Base-by-base conservation (phyloP, 768 basidiomycete genomes). In the Pleurotus tuoliensis region DNA sequence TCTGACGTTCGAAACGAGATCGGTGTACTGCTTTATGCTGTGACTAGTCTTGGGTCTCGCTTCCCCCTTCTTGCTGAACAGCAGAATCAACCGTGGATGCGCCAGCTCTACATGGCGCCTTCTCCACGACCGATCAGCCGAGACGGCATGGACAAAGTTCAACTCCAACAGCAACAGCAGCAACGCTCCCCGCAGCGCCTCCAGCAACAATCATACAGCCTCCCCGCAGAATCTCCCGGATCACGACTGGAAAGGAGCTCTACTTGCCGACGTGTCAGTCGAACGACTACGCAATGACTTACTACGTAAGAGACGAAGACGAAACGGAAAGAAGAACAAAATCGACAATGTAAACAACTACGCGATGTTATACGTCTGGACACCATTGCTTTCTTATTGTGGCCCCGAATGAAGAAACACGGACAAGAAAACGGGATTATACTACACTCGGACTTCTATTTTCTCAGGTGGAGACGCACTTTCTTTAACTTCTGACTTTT, bases 1-100 rank as follows among this genome's bases (percentile, higher is more conserved):
- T 70, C 77, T 55, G 86, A 88, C 58, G 69, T 85, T 53, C 82
- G 83, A 59, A 80, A 73, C 62, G 86, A 89, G 58, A 79, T 88
- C 41, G 76, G 74, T 34, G 75, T 81, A 15, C 67, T 90, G 50
- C 72, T 87, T 25, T 86, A 80, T 61, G 85, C 83, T 58, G 81
- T 90, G 80, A 83, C 75, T 57, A 80, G 73, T 56, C 79, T 90
- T 45, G 77, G 79, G 58, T 67, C 80, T 9, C 76, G 76, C 47
- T 88, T 84, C 66, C 88, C 88, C 30, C 71, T 90, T 58, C 72
- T 86, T 56, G 72, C 76, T 73, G 24, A 15, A 20, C 51, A 53
- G 24, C 51, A n/a, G 22, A 53, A 24, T 16, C 27, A 24, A 40
- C 51, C 51, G 51, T 40, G 38, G 51, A 53, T 24, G 13, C n/a